A percentile compares a stretch with the other conserved stretches of the same genome.
Evolutionary conservation across 257 asterid species (phyloP).

Genomic region (Paulownia fortunei): DNA sequence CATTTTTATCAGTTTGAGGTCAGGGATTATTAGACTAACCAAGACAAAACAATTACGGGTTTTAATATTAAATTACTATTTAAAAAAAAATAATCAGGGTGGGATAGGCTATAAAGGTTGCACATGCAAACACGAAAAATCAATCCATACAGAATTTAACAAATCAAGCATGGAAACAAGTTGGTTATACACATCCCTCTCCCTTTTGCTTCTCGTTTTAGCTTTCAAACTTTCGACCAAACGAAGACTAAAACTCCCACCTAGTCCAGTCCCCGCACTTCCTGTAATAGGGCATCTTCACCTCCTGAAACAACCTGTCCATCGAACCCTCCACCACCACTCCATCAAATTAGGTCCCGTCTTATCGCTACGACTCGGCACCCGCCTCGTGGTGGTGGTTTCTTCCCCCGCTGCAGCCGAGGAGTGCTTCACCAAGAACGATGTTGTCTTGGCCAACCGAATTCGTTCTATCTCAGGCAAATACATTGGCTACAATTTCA

Average conservation of each 20-base stretch:
- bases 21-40: no score
- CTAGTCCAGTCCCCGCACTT: constrained; percentile 43
- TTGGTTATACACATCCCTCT: constrained; percentile 25
- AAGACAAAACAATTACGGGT: no score
- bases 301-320: constrained; percentile 56
- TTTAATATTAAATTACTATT: no score
- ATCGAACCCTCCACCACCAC: constrained; percentile 36
- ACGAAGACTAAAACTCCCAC: constrained; percentile 48
- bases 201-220: constrained; percentile 23
- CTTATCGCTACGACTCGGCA: constrained; percentile 53
- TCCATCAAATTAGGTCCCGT: constrained; percentile 59
- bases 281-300: constrained; percentile 60
- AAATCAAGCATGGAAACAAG: constrained; percentile 35
- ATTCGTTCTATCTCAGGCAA: constrained; percentile 46
- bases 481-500: constrained; percentile 56
- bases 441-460: constrained; percentile 55
- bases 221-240: constrained; percentile 11
- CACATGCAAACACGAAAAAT: no score
- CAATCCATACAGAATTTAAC: no score
- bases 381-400: constrained; percentile 53
- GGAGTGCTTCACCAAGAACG: constrained; percentile 72
- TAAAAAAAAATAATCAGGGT: no score
- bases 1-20: no score
- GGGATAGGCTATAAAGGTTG: no score
- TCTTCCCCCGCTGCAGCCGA: constrained; percentile 52